Evolutionary conservation across 192 early-diverging fungal species (phyloP).

Genomic region (Gigaspora rosea): DNA sequence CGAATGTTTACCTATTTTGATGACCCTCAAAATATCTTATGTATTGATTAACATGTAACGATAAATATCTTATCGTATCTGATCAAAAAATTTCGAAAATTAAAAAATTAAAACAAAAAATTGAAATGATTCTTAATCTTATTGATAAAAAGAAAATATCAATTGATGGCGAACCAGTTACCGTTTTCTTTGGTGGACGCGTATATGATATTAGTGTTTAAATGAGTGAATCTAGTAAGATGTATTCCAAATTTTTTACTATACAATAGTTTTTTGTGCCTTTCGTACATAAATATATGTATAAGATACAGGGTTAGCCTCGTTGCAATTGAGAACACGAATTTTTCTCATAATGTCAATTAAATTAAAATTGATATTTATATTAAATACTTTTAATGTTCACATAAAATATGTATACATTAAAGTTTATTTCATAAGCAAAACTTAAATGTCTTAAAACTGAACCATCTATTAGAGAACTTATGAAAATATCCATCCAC

Average conservation of each 20-base stretch:
- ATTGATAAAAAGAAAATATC: constrained; percentile 40
- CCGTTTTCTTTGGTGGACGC: constrained; percentile 83
- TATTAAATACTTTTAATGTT: no score
- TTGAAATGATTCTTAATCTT: background rate
- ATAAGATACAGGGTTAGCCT: no score
- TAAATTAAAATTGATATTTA: no score
- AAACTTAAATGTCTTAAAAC: no score
- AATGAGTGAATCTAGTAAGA: constrained; percentile 86
- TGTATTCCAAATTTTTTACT: constrained; percentile 97
- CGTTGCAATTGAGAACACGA: no score
- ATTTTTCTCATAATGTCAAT: no score
- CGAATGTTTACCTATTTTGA: constrained; percentile 53
- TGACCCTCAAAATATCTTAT: constrained; percentile 93
- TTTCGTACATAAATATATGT: constrained; percentile 31
- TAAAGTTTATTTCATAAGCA: no score
- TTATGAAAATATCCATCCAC: no score
- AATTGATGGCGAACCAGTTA: constrained; percentile 45
- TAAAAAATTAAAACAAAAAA: background rate
- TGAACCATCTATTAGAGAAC: no score
- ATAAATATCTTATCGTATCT: constrained; percentile 93
- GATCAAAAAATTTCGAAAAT: constrained; percentile 1
- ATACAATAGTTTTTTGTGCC: constrained; percentile 70
- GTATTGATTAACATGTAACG: constrained; percentile 93
- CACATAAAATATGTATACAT: no score
- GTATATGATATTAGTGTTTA: constrained; percentile 76